Base-by-base conservation (phyloP, 2,329 filamentous ascomycete genomes). In the Beauveria bassiana region DNA sequence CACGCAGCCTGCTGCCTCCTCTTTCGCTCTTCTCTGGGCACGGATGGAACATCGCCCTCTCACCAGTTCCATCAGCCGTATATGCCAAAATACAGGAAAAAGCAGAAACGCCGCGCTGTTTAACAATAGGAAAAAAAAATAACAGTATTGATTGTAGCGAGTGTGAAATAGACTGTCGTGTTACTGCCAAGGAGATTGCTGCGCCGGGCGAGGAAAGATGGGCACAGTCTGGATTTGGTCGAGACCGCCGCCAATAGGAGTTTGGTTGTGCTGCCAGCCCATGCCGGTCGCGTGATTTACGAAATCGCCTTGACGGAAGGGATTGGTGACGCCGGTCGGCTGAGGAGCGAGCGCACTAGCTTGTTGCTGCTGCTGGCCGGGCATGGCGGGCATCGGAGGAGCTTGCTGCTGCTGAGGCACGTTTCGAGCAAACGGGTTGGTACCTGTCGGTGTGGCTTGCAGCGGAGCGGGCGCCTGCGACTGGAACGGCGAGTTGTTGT, bases 281-380 rank as follows among this genome's bases (percentile, higher is more conserved):
- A 90, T 82, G 1, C 93, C 93, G 0, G 92, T 96, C 65, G 86
- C 81, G 69, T 96, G 92, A 70, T 96, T 95, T 58, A 96, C 87
- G 72, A 97, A 96, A 4, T 88, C 86, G 51, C 89, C 91, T 71
- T 98, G 92, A 18, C 95, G 85, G 81, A 98, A 98, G 0, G 95
- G 95, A 69, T 99, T 99, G 2, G 93, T 97, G 69, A 85, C 91
- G 9, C 92, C 93, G 0, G 93, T 97, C 1, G 88, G 83, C 69
- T 93, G 91, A 2, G 91, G 85, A 59, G 82, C 82, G 5, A 95
- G 76, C 54, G 79, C 78, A 47, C 79, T 77, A 1, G 77, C 79
- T n/a, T 76, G 71, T 56, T 78, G 77, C 42, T 75, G 61, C 38
- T 49, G 55, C 46, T 58, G 47, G 20, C 46, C 47, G 47, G 57